These are phyloP conservation scores for Skeletonema tropicum DNA, from an alignment of 108 stramenopile species.

Conservation along the genomic window DNA sequence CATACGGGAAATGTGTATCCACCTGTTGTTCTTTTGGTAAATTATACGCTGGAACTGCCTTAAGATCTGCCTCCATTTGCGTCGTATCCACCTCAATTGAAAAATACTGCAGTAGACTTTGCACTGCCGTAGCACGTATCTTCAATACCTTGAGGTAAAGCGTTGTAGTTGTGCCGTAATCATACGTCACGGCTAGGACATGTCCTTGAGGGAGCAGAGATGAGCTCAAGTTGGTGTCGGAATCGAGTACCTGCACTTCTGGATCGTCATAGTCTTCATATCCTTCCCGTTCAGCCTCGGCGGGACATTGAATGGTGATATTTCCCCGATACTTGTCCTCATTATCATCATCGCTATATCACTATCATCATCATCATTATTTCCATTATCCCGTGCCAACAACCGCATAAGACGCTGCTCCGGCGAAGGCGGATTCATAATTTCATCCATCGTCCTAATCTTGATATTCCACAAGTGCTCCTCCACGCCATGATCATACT, in stretches of 20 bases:
- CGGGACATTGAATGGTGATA: slow-evolving; percentile 4
- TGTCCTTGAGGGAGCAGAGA: slow-evolving; percentile 22
- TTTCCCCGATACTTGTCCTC: slow-evolving; percentile 15
- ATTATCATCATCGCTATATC: slow-evolving; percentile 20
- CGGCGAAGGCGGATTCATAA: slow-evolving; percentile 10
- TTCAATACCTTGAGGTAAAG: slow-evolving; percentile 43
- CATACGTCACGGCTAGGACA: slow-evolving; percentile 32
- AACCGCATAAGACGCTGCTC: not conserved
- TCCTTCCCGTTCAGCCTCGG: not conserved
- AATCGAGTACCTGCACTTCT: slow-evolving; percentile 5
- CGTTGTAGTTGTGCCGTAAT: slow-evolving; percentile 37
- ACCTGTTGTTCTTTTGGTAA: slow-evolving; percentile 42
- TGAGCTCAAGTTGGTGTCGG: slow-evolving; percentile 6
- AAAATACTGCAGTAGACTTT: slow-evolving; percentile 26
- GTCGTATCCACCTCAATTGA: slow-evolving; percentile 11
- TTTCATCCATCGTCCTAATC: slow-evolving; percentile 19
- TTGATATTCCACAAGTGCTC: slow-evolving; percentile 46
- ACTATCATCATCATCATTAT: not conserved
- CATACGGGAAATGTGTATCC: slow-evolving; percentile 37
- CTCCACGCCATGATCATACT: slow-evolving; percentile 34
- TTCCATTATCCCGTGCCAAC: not conserved
- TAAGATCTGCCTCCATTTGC: slow-evolving; percentile 2
- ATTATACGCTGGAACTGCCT: slow-evolving; percentile 37
- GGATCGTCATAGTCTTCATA: slow-evolving; percentile 18
- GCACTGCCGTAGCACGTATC: slow-evolving; percentile 10